Conservation (phyloP, 2,329 filamentous ascomycete genomes). For the Alternaria infectoria region DNA sequence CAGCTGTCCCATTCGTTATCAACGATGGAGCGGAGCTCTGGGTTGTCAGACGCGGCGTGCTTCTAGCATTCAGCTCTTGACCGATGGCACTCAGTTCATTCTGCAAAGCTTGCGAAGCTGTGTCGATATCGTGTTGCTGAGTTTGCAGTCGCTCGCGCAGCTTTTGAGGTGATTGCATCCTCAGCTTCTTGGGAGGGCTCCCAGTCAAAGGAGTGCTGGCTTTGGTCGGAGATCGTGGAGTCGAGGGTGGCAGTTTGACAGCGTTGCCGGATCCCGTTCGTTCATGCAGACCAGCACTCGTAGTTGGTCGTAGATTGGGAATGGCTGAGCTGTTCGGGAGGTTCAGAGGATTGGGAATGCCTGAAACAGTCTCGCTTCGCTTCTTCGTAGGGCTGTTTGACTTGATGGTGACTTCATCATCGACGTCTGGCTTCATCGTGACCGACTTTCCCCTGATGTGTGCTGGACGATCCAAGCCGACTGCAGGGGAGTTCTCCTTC, state of each 20-base stretch:
- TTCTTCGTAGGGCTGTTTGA: conserved; percentile 52
- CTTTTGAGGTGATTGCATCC: conserved; percentile 68
- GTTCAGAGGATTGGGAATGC: conserved; percentile 54
- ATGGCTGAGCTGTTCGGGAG: conserved; percentile 49
- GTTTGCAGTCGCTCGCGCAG: conserved; percentile 82
- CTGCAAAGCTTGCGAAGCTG: conserved; percentile 72
- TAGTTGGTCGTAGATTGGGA: conserved; percentile 55
- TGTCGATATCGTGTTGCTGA: conserved; percentile 76
- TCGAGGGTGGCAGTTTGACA: conserved; percentile 63
- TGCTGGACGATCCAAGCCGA: conserved; percentile 28
- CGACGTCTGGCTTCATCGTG: conserved; percentile 23
- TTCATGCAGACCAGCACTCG: conserved; percentile 56
- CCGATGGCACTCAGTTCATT: conserved; percentile 81
- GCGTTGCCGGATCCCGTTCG: conserved; percentile 58
- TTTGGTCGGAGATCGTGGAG: conserved; percentile 41
- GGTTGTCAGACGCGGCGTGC: conserved; percentile 40
- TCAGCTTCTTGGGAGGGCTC: conserved; percentile 38
- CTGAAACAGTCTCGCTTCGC: conserved; percentile 54
- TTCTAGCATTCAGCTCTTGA: conserved; percentile 70
- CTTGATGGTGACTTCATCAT: conserved; percentile 48
- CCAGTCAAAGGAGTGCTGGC: conserved; percentile 16
- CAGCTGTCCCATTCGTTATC: conserved; percentile 21
- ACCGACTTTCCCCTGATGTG: conserved; percentile 33
- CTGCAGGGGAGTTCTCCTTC: conserved; percentile 48
- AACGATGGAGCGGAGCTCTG: conserved; percentile 37